Percentiles rank a stretch among this genome's conserved stretches.
These are phyloP conservation scores for Beauveria sp. DNA, from an alignment of 2,329 filamentous ascomycete species.

Conservation along the genomic window DNA sequence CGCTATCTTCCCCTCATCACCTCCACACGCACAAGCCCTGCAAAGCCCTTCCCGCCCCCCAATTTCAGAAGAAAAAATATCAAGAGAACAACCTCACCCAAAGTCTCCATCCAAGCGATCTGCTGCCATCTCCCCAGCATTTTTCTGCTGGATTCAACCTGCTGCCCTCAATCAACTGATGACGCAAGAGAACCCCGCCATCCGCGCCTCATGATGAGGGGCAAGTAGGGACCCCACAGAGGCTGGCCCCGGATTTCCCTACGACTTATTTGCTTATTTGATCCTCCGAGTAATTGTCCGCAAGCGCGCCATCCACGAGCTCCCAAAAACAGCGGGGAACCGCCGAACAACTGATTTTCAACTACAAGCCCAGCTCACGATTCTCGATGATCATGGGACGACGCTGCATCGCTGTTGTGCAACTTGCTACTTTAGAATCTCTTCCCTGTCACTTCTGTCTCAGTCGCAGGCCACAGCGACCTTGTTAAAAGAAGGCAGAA, in stretches of 20 bases:
- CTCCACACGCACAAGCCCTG: too few relatives aligned
- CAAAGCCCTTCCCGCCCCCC: too few relatives aligned
- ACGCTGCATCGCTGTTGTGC: background rate
- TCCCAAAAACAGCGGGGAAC: conserved; percentile 5
- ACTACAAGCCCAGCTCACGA: background rate
- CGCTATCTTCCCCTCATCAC: too few relatives aligned
- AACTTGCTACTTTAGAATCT: too few relatives aligned
- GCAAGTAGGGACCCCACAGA: background rate
- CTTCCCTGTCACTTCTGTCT: too few relatives aligned
- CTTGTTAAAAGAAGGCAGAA: background rate
- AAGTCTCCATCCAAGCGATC: too few relatives aligned
- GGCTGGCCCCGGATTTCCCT: background rate
- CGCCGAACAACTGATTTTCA: background rate
- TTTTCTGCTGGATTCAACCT: background rate
- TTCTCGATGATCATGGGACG: background rate
- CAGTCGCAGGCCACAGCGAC: too few relatives aligned
- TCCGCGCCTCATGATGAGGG: background rate
- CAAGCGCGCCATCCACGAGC: conserved; percentile 4
- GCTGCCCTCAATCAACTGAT: background rate
- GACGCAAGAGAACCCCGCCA: background rate
- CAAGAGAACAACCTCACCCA: too few relatives aligned
- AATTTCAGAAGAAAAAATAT: too few relatives aligned
- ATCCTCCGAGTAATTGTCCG: conserved; percentile 12
- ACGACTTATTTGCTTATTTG: background rate
- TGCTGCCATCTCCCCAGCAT: too few relatives aligned